A percentile compares a stretch with the other conserved stretches of the same genome.
Evolutionary conservation across 2,329 filamentous ascomycete species (phyloP).

Genomic region (Bipolaris gigantea): DNA sequence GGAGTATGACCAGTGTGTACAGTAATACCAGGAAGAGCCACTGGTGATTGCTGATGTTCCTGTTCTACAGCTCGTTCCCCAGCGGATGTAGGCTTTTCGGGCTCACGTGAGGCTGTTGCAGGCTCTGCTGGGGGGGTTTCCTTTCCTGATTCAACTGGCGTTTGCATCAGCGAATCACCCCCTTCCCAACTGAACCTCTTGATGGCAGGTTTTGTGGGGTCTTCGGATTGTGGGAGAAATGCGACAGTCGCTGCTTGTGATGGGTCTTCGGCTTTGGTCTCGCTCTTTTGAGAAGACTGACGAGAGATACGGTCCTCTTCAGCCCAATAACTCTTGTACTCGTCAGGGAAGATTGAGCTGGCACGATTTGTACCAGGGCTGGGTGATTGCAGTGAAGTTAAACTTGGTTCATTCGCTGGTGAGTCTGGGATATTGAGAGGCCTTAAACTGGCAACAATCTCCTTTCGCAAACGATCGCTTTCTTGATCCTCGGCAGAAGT

Average conservation of each 20-base stretch:
- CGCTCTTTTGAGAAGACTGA: constrained; percentile 31
- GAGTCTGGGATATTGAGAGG: constrained; percentile 42
- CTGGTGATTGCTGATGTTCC: constrained; percentile 20
- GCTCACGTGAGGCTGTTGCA: constrained; percentile 9
- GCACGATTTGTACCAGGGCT: constrained; percentile 49
- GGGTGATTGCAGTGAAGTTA: constrained; percentile 30
- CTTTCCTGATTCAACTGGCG: constrained; percentile 16
- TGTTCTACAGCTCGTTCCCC: constrained; percentile 22
- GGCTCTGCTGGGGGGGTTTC: constrained; percentile 14
- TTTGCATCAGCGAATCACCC: constrained; percentile 13
- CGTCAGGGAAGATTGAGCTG: constrained; percentile 65
- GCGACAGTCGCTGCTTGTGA: constrained; percentile 9
- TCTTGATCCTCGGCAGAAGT: constrained; percentile 63
- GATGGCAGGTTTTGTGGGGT: constrained; percentile 21
- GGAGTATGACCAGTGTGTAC: constrained; percentile 34
- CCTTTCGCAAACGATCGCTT: constrained; percentile 70
- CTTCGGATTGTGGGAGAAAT: constrained; percentile 15
- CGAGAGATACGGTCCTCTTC: constrained; percentile 50
- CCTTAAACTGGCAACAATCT: constrained; percentile 69
- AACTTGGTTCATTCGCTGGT: constrained; percentile 21
- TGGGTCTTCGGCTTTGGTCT: constrained; percentile 20
- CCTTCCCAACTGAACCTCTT: constrained; percentile 42
- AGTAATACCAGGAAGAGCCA: constrained; percentile 27
- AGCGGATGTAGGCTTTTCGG: constrained; percentile 13
- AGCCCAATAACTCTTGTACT: constrained; percentile 70